Evolutionary conservation across 1,284 basidiomycete species (phyloP).

Genomic region (Coniferiporia sulphurascens): DNA sequence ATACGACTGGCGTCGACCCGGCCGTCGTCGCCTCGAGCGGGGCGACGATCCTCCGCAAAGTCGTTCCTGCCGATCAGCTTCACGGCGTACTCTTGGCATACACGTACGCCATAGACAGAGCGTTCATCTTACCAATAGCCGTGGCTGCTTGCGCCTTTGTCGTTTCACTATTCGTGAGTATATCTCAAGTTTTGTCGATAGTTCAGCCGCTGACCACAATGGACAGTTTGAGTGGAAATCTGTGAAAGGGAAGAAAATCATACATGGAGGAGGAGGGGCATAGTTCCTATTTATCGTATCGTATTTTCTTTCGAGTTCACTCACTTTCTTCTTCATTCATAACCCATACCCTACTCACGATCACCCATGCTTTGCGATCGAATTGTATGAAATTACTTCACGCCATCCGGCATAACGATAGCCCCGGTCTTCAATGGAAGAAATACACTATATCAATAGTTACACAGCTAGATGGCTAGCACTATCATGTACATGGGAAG

Average conservation of each 20-base stretch:
- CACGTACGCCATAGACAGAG: slow-evolving; percentile 13
- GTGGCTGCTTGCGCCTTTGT: slow-evolving; percentile 13
- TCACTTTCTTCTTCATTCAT: not conserved
- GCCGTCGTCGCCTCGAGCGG: slow-evolving; percentile 16
- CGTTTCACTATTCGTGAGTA: slow-evolving; percentile 15
- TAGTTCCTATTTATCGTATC: not conserved
- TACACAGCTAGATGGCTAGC: not conserved
- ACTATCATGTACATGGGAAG: not conserved
- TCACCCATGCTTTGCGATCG: too few species aligned
- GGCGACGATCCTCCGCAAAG: slow-evolving; percentile 18
- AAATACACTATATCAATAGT: not conserved
- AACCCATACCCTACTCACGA: not conserved
- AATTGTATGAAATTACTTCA: too few species aligned
- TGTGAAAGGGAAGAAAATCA: slow-evolving; percentile 16
- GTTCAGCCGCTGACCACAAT: not conserved
- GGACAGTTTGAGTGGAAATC: slow-evolving; percentile 17
- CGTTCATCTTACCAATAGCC: slow-evolving; percentile 18
- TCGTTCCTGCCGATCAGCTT: slow-evolving; percentile 17
- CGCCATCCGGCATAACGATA: too few species aligned
- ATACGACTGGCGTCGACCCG: slow-evolving; percentile 20
- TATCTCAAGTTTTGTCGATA: not conserved
- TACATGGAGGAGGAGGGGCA: slow-evolving; percentile 2
- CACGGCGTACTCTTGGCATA: slow-evolving; percentile 19
- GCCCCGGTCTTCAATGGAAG: not conserved
- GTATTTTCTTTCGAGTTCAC: not conserved